phyloP scores from a whole-genome alignment of 192 early-diverging fungal genomes.

The Rhizoclosmatium sp. region DNA sequence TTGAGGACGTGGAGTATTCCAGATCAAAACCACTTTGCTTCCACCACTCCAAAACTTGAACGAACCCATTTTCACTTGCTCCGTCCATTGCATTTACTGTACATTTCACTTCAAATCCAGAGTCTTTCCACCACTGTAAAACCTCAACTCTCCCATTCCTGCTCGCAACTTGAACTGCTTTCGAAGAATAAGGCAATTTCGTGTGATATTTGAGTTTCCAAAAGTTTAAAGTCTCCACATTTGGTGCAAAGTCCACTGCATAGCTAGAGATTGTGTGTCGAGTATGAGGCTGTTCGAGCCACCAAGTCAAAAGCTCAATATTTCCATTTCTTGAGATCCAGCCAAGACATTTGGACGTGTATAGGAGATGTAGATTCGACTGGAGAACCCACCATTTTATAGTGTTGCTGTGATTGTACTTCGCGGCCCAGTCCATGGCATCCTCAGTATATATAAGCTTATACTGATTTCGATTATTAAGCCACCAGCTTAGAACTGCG shows the following conservation, averaged over 20 bases:
- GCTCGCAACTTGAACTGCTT: neutral
- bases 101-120: neutral
- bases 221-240: neutral
- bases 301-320: neutral
- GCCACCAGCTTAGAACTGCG: constrained; percentile 15
- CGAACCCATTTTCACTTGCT: neutral
- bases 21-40: neutral
- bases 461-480: neutral
- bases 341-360: neutral
- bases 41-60: neutral
- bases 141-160: neutral
- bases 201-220: neutral
- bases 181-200: neutral
- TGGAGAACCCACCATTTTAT: neutral
- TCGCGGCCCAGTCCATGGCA: neutral
- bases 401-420: neutral
- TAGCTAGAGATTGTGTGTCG: neutral
- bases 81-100: neutral
- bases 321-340: neutral
- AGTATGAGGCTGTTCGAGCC: neutral
- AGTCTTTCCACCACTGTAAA: constrained; percentile 9
- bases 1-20: neutral
- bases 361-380: neutral
- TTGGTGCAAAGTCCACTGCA: neutral
- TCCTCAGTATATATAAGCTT: neutral